Conservation (phyloP, 805 yeast genomes). For the Starmerella khaoyaiensis region DNA sequence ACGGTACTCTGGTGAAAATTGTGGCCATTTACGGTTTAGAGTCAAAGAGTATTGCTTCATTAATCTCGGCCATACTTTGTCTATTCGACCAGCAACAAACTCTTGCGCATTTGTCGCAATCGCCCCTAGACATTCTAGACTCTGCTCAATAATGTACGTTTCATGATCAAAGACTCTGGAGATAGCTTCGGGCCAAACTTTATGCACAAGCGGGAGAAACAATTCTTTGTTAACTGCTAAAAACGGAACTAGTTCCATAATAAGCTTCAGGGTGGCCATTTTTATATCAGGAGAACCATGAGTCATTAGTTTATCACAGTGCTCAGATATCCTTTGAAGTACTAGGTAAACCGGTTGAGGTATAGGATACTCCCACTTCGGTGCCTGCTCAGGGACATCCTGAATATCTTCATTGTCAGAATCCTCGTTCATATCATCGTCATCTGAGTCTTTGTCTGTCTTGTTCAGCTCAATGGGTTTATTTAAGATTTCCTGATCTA, state of each 20-base stretch:
- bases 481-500: constrained; percentile 24
- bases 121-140: constrained; percentile 24
- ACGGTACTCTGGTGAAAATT: constrained; percentile 16
- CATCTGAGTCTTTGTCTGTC: constrained; percentile 13
- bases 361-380: constrained; percentile 53
- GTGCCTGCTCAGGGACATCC: constrained; percentile 28
- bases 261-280: constrained; percentile 42
- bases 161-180: constrained; percentile 26
- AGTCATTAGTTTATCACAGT: constrained; percentile 56
- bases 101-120: constrained; percentile 25
- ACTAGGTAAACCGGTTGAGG: constrained; percentile 48
- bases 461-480: constrained; percentile 19
- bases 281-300: constrained; percentile 50
- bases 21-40: constrained; percentile 16
- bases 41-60: not conserved
- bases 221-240: constrained; percentile 38
- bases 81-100: constrained; percentile 29
- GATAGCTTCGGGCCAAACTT: constrained; percentile 38
- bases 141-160: constrained; percentile 24
- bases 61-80: constrained; percentile 17
- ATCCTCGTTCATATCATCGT: constrained; percentile 22
- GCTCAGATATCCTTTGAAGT: constrained; percentile 47
- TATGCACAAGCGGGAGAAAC: constrained; percentile 40
- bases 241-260: constrained; percentile 36
- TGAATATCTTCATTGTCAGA: constrained; percentile 23